phyloP scores from a whole-genome alignment of 352 stramenopile species.

The Phytophthora aleatoria region DNA sequence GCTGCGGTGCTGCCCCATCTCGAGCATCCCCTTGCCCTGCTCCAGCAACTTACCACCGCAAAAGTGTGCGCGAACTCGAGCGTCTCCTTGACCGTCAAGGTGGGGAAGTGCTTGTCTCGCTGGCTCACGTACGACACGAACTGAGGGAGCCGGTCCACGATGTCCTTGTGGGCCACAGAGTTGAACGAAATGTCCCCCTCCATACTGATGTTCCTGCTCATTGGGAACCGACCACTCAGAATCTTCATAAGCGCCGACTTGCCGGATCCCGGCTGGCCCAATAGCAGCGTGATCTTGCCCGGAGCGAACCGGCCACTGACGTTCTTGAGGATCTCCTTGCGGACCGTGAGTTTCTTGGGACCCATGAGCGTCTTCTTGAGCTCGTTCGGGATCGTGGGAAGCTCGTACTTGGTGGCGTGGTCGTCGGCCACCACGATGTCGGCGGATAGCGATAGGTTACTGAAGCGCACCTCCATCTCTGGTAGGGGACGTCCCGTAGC shows the following conservation, averaged over 20 bases:
- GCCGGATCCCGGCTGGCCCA: constrained; percentile 14
- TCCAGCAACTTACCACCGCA: constrained; percentile 35
- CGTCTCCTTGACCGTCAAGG: constrained; percentile 15
- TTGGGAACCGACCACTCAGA: constrained; percentile 37
- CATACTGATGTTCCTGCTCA: constrained; percentile 38
- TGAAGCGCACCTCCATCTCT: constrained; percentile 20
- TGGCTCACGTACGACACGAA: constrained; percentile 22
- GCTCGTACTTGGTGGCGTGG: constrained; percentile 23
- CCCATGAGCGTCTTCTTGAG: constrained; percentile 36
- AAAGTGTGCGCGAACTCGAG: constrained; percentile 34
- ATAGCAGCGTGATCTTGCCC: constrained; percentile 17
- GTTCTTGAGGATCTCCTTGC: constrained; percentile 40
- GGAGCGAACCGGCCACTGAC: constrained; percentile 35
- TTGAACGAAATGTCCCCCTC: constrained; percentile 39
- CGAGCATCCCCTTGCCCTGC: constrained; percentile 29
- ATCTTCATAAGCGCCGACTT: constrained; percentile 37
- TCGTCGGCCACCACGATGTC: constrained; percentile 21
- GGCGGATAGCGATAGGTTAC: constrained; percentile 17
- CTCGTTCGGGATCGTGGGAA: constrained; percentile 22
- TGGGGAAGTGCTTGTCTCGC: constrained; percentile 19
- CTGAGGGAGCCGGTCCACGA: constrained; percentile 28
- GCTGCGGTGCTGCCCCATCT: constrained; percentile 33
- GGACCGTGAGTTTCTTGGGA: constrained; percentile 28
- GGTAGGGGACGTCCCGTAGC: constrained; percentile 25
- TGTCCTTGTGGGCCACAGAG: constrained; percentile 10